phyloP scores from a whole-genome alignment of 805 yeast genomes.

The Candida awuae region DNA sequence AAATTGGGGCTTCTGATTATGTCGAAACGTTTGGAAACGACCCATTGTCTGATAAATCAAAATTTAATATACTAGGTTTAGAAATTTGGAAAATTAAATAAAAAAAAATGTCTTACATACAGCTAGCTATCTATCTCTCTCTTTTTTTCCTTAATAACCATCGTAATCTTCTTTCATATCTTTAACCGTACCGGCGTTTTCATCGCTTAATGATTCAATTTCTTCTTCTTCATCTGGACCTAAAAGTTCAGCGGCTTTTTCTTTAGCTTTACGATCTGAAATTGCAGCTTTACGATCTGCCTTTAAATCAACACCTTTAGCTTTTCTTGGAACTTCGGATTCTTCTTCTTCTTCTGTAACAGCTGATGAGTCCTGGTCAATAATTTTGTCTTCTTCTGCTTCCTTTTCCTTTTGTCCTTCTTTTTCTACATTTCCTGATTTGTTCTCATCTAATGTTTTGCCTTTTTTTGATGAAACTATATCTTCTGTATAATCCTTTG shows the following conservation, averaged over 20 bases:
- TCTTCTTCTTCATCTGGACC: constrained; percentile 2
- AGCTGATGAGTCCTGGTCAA: constrained; percentile 3
- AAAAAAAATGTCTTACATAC: too few relatives aligned
- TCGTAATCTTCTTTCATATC: constrained; percentile 6
- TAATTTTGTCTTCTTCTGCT: background rate
- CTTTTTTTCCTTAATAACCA: background rate
- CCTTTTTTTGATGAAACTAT: background rate
- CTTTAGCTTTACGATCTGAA: background rate
- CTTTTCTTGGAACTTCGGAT: background rate
- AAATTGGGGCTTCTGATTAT: constrained; percentile 68
- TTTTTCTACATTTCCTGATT: background rate
- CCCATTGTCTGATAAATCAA: constrained; percentile 42
- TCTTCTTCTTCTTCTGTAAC: background rate
- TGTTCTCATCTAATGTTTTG: background rate
- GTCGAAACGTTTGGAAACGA: constrained; percentile 90
- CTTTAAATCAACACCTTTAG: background rate
- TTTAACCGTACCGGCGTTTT: constrained; percentile 2
- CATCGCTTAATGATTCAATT: constrained; percentile 2
- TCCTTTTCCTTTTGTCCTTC: constrained; percentile 1
- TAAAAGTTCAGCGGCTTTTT: background rate
- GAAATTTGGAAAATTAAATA: constrained; percentile 74
- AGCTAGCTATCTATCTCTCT: background rate
- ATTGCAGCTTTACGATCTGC: background rate
- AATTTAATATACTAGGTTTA: constrained; percentile 65
- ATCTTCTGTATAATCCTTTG: constrained; percentile 4